Base-by-base conservation (phyloP, 306 rosid species). In the Begonia loranthoides region DNA sequence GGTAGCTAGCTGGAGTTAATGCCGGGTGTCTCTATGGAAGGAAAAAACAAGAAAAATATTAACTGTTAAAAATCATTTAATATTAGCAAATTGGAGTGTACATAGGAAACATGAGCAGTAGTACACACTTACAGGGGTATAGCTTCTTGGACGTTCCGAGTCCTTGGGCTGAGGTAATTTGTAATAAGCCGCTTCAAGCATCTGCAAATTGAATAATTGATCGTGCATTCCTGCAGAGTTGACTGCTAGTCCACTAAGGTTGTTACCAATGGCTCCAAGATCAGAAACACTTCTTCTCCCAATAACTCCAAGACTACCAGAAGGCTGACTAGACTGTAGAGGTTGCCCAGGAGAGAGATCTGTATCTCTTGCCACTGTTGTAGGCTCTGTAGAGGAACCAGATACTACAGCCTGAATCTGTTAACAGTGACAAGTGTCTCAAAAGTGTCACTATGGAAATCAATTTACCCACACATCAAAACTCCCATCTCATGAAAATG, bases 281-380 rank as follows among this genome's bases (percentile, higher is more conserved):
- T 87, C 94, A 46, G 83, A 69, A 72, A 79, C 87, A 74, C 81
- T 86, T 79, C 99, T 92, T 59, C 99, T 79, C 52, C 99, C 99
- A 68, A 86, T 86, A 73, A 86, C 93, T 28, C 99, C 96, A 50
- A 83, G 94, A 74, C 82, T 75, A 38, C 76, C 74, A 69, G 87
- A 61, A 50, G 86, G 64, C 66, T 80, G 99, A 70, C 57, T 77
- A 50, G 86, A 49, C 72, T 80, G 99, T 51, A 90, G 74, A 58
- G 94, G 92, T 75, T 86, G 99, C 22, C 95, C 94, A 39, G 83
- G 88, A 74, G 88, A 82, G 65, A 78, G 78, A 69, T 90, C 99
- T 45, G 67, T 71, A 60, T 90, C 99, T 67, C 88, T 71, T 40
- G 79, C 65, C 49, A 66, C 70, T 55, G 82, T 87, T 68, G 69